Conservation (phyloP, 495 filamentous ascomycete genomes). For the Tuber umbilicatum region DNA sequence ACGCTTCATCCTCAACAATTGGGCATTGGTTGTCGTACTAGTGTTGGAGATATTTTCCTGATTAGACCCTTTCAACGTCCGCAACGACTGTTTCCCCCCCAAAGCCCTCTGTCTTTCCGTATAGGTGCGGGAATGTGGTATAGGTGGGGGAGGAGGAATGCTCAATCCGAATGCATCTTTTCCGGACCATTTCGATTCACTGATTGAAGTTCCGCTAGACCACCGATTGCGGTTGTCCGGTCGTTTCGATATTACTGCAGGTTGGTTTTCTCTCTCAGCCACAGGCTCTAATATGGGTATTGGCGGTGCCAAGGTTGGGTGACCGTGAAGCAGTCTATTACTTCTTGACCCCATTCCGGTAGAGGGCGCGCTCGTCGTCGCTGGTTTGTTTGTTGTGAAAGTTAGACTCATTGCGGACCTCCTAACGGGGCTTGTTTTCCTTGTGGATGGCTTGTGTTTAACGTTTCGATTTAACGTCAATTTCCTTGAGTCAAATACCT, state of each 20-base stretch:
- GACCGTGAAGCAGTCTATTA: conserved; percentile 46
- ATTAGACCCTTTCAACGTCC: conserved; percentile 49
- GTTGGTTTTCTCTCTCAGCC: conserved; percentile 75
- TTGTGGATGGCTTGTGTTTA: conserved; percentile 64
- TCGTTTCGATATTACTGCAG: conserved; percentile 43
- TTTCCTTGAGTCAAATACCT: conserved; percentile 71
- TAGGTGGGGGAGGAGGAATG: conserved; percentile 54
- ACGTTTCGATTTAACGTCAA: conserved; percentile 87
- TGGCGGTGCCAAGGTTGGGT: conserved; percentile 57
- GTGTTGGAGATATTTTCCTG: conserved; percentile 42
- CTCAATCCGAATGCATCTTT: conserved; percentile 45
- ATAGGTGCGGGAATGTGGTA: conserved; percentile 49
- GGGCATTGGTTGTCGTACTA: conserved; percentile 59
- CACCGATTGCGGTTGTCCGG: conserved; percentile 32
- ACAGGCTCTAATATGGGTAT: conserved; percentile 84
- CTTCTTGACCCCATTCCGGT: conserved; percentile 18
- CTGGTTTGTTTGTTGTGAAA: conserved; percentile 60
- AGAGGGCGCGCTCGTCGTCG: conserved; percentile 47
- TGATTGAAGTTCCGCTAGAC: conserved; percentile 28
- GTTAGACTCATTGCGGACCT: conserved; percentile 79
- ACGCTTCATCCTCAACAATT: conserved; percentile 74
- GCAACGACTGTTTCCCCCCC: conserved; percentile 54
- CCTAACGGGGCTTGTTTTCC: conserved; percentile 57
- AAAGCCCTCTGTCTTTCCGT: conserved; percentile 52
- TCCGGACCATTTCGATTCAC: conserved; percentile 31